Evolutionary conservation across 331 rosid species (phyloP).

Genomic region (Arachis monticola): DNA sequence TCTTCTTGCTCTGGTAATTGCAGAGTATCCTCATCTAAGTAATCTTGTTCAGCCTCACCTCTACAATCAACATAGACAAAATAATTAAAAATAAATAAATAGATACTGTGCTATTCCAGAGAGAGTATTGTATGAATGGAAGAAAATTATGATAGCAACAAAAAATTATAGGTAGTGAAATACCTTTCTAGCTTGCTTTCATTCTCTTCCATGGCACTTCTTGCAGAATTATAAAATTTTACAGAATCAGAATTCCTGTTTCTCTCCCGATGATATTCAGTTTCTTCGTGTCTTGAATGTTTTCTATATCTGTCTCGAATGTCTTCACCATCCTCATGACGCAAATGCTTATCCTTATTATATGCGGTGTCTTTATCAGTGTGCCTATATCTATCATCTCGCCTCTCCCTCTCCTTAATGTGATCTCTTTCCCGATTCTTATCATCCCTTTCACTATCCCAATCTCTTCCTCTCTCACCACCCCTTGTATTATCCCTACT

Average conservation of each 20-base stretch:
- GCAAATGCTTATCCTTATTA: slow-evolving; percentile 47
- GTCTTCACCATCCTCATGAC: slow-evolving; percentile 47
- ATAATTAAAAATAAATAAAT: slow-evolving; percentile 25
- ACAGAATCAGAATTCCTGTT: slow-evolving; percentile 41
- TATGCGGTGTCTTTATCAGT: slow-evolving; percentile 40
- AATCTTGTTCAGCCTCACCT: slow-evolving; percentile 69
- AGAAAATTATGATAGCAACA: background rate
- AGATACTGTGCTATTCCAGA: background rate
- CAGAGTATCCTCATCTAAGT: slow-evolving; percentile 60
- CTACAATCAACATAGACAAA: slow-evolving; percentile 46
- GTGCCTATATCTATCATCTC: slow-evolving; percentile 47
- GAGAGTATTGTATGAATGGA: background rate
- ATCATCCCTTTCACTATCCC: slow-evolving; percentile 61
- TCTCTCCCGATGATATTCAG: slow-evolving; percentile 48
- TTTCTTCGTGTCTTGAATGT: slow-evolving; percentile 59
- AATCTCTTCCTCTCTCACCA: slow-evolving; percentile 52
- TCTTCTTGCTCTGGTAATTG: slow-evolving; percentile 85
- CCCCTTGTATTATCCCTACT: slow-evolving; percentile 49
- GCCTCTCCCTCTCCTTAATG: slow-evolving; percentile 56
- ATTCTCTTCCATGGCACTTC: slow-evolving; percentile 39
- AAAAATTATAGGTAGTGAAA: slow-evolving; percentile 16
- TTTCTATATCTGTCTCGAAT: slow-evolving; percentile 53
- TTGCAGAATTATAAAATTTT: slow-evolving; percentile 42
- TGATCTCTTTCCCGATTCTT: slow-evolving; percentile 50
- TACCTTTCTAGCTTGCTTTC: slow-evolving; percentile 56